Evolutionary conservation across 345 rosid species (phyloP).

Genomic region (Gossypium bickii): DNA sequence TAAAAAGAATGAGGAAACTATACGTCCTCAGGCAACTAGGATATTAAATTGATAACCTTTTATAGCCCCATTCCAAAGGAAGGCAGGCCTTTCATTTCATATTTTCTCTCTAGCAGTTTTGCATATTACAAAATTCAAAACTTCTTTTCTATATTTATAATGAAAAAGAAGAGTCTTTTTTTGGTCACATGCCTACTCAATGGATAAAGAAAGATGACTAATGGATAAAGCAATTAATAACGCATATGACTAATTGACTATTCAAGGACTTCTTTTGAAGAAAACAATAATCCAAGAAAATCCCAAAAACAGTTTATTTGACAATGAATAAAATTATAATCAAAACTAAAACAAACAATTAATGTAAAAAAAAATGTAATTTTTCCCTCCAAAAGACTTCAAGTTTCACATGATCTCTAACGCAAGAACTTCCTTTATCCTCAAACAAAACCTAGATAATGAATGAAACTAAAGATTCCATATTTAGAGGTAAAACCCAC

Average conservation of each 20-base stretch:
- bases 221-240: neutral
- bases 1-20: neutral
- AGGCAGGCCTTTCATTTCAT: neutral
- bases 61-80: neutral
- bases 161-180: neutral
- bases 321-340: neutral
- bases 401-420: constrained; percentile 1
- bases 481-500: neutral
- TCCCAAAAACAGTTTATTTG: neutral
- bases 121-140: neutral
- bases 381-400: neutral
- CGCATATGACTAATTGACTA: neutral
- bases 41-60: neutral
- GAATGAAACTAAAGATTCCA: neutral
- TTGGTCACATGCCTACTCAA: neutral
- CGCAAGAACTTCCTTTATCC: constrained; percentile 1
- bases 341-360: neutral
- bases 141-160: neutral
- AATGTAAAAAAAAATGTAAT: neutral
- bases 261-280: neutral
- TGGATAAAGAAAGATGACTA: neutral
- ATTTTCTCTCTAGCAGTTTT: neutral
- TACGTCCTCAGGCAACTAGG: neutral
- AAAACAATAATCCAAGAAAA: constrained; percentile 1
- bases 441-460: neutral